Percentiles rank a stretch among this genome's conserved stretches.
These are phyloP conservation scores for Coniferiporia weirii DNA, from an alignment of 1,284 basidiomycete species.

Conservation along the genomic window DNA sequence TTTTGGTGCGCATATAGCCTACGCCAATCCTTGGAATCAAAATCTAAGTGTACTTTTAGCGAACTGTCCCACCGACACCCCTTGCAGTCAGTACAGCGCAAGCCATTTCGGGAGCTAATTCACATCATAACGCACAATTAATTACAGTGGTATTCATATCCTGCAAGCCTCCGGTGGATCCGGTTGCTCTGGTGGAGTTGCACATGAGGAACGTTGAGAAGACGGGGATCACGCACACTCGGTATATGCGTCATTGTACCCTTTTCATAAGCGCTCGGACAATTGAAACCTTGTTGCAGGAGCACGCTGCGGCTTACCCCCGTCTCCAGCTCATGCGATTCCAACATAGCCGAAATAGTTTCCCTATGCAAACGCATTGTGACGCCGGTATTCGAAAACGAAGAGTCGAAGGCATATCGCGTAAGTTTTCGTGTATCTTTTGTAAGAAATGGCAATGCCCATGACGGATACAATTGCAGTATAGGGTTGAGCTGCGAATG, in stretches of 20 bases:
- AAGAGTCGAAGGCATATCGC: constrained; percentile 39
- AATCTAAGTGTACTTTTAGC: constrained; percentile 32
- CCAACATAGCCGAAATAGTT: constrained; percentile 64
- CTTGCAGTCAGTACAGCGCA: constrained; percentile 50
- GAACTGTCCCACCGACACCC: constrained; percentile 70
- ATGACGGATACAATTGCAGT: constrained; percentile 37
- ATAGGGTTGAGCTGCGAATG: constrained; percentile 70
- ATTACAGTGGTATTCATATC: constrained; percentile 69
- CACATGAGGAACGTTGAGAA: constrained; percentile 57
- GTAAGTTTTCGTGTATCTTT: constrained; percentile 24
- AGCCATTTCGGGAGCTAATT: background rate
- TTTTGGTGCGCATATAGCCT: constrained; percentile 47
- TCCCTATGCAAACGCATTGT: constrained; percentile 52
- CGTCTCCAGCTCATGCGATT: constrained; percentile 57
- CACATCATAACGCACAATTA: constrained; percentile 1
- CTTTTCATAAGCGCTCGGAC: background rate
- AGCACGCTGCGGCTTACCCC: constrained; percentile 67
- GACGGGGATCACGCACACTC: constrained; percentile 60
- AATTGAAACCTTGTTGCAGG: constrained; percentile 31
- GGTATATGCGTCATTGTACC: constrained; percentile 36
- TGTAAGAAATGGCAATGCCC: background rate
- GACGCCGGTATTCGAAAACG: constrained; percentile 42
- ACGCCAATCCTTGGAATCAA: constrained; percentile 11
- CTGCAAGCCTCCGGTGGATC: constrained; percentile 70
- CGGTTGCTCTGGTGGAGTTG: constrained; percentile 62